phyloP scores from a whole-genome alignment of 2,329 filamentous ascomycete species.

The Cladosporium sp. region DNA sequence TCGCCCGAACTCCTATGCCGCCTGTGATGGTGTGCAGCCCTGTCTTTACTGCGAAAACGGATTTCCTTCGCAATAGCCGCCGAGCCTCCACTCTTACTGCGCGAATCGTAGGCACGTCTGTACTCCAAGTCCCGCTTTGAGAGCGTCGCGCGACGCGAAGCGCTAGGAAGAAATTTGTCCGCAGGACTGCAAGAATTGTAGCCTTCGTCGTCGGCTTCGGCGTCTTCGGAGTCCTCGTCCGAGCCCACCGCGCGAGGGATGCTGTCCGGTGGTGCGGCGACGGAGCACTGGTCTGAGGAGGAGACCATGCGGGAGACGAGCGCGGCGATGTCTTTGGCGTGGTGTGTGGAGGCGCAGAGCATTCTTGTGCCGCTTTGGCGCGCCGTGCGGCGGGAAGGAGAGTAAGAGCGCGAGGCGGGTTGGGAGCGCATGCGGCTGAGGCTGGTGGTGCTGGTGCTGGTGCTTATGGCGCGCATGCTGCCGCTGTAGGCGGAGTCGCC shows the following conservation, averaged over 20 bases:
- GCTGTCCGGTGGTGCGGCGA: conserved; percentile 16
- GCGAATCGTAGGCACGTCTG: background rate
- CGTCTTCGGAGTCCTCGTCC: conserved; percentile 3
- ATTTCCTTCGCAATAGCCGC: conserved; percentile 9
- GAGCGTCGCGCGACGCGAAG: conserved; percentile 2
- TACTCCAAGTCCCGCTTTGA: conserved; percentile 2
- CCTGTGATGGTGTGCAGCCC: background rate
- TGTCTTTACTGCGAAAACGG: conserved; percentile 2
- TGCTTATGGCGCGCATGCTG: conserved; percentile 7
- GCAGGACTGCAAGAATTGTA: background rate
- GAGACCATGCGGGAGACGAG: conserved; percentile 41
- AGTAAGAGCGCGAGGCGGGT: conserved; percentile 23
- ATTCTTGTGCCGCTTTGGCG: conserved; percentile 38
- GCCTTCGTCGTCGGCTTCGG: conserved; percentile 6
- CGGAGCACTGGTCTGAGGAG: conserved; percentile 37
- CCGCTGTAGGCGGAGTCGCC: conserved; percentile 1
- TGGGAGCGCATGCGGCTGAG: conserved; percentile 15
- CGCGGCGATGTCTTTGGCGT: conserved; percentile 35
- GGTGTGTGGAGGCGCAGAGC: conserved; percentile 37
- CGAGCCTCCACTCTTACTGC: background rate
- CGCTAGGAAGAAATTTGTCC: background rate
- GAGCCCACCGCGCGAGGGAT: background rate
- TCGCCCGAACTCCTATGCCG: conserved; percentile 6
- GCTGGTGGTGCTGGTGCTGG: conserved; percentile 4
- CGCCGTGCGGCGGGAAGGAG: conserved; percentile 35